phyloP scores from a whole-genome alignment of 1,284 basidiomycete species.

The Cutaneotrichosporon dermatis region DNA sequence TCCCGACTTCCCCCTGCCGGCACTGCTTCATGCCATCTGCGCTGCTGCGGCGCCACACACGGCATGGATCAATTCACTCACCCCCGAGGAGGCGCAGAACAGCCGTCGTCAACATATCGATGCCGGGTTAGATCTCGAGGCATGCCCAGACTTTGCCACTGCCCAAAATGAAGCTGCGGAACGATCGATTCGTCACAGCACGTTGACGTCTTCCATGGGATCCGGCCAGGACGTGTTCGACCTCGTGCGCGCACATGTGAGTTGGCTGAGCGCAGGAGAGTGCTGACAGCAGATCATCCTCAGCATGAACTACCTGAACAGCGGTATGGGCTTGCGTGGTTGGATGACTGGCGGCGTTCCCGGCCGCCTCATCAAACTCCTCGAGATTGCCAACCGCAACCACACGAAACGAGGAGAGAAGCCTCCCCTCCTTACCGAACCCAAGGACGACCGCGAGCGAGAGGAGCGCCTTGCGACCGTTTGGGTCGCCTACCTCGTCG shows the following conservation, averaged over 20 bases:
- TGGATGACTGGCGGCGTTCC: slow-evolving; percentile 34
- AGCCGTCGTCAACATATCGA: slow-evolving; percentile 22
- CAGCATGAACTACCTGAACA: slow-evolving; percentile 28
- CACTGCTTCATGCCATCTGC: slow-evolving; percentile 51
- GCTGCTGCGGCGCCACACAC: slow-evolving; percentile 47
- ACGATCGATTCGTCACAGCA: slow-evolving; percentile 26
- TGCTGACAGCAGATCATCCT: slow-evolving; percentile 28
- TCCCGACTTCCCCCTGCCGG: slow-evolving; percentile 47
- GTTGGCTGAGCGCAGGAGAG: slow-evolving; percentile 1
- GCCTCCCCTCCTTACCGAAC: slow-evolving; percentile 24
- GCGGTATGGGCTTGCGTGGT: slow-evolving; percentile 34
- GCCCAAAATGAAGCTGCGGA: slow-evolving; percentile 36
- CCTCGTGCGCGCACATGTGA: slow-evolving; percentile 32
- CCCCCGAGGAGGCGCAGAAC: slow-evolving; percentile 30
- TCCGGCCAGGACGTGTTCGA: slow-evolving; percentile 33
- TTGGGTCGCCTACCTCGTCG: slow-evolving; percentile 37
- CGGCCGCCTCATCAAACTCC: slow-evolving; percentile 30
- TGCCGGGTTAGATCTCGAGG: slow-evolving; percentile 27
- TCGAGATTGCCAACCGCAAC: slow-evolving; percentile 37
- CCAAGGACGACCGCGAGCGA: slow-evolving; percentile 25
- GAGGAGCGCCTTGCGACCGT: slow-evolving; percentile 38
- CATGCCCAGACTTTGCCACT: slow-evolving; percentile 38
- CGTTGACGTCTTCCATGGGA: slow-evolving; percentile 30
- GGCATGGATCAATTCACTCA: slow-evolving; percentile 36
- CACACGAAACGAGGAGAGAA: slow-evolving; percentile 24